Conservation (phyloP, 192 early-diverging fungal species). For the Coemansia sp. region DNA sequence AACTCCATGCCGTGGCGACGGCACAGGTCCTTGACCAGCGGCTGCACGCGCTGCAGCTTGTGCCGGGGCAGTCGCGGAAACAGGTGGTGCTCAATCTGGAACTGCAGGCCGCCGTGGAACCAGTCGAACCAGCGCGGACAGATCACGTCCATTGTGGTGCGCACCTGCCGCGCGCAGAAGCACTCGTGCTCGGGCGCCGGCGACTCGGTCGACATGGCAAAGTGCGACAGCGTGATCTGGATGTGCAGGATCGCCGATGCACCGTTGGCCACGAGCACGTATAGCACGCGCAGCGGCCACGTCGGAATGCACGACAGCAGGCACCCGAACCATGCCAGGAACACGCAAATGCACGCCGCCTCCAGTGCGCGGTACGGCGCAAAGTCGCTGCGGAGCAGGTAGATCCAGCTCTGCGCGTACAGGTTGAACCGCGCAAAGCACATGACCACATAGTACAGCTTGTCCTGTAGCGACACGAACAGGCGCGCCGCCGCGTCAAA, state of each 20-base stretch:
- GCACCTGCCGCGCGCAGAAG: conserved; percentile 79
- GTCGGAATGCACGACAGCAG: conserved; percentile 67
- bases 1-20: conserved; percentile 71
- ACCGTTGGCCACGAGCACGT: conserved; percentile 74
- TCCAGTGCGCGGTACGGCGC: conserved; percentile 76
- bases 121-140: conserved; percentile 92
- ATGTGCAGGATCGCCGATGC: conserved; percentile 84
- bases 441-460: conserved; percentile 80
- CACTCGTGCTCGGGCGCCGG: conserved; percentile 63
- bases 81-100: conserved; percentile 93
- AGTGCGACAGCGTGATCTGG: conserved; percentile 95
- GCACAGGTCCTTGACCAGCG: conserved; percentile 71
- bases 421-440: conserved; percentile 92
- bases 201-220: conserved; percentile 86
- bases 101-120: conserved; percentile 97
- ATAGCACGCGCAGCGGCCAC: conserved; percentile 59
- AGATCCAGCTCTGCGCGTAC: conserved; percentile 68
- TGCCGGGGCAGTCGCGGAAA: conserved; percentile 92
- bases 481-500: conserved; percentile 74
- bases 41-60: conserved; percentile 70
- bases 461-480: conserved; percentile 80
- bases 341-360: conserved; percentile 65
- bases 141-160: conserved; percentile 95
- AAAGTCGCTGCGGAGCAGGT: conserved; percentile 60
- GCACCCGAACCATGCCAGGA: conserved; percentile 74